Conservation (phyloP, 805 yeast species). For the Suhomyces pyralidae region DNA sequence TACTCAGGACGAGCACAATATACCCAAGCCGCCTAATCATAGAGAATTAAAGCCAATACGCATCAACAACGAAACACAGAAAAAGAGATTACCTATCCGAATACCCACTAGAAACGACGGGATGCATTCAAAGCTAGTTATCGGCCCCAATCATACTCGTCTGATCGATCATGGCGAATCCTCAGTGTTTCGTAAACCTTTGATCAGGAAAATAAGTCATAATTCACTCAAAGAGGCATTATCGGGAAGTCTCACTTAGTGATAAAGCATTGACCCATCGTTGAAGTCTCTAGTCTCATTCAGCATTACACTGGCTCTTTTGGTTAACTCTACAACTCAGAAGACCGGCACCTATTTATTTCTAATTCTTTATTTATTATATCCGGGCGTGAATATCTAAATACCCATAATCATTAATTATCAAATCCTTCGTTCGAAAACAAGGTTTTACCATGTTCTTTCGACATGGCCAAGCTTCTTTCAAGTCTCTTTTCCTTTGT, state of each 20-base stretch:
- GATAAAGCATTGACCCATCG: not conserved
- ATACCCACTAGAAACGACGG: slow-evolving; percentile 25
- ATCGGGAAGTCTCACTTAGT: slow-evolving; percentile 9
- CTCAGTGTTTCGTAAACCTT: slow-evolving; percentile 32
- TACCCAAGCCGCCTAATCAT: slow-evolving; percentile 10
- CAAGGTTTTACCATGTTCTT: slow-evolving; percentile 16
- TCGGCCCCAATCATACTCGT: slow-evolving; percentile 41
- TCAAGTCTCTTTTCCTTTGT: slow-evolving; percentile 26
- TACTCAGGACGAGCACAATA: not conserved
- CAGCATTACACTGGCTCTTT: not conserved
- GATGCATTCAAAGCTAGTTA: slow-evolving; percentile 38
- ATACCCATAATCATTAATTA: not conserved
- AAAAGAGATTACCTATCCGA: slow-evolving; percentile 31
- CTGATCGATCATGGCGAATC: slow-evolving; percentile 44
- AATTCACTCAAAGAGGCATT: slow-evolving; percentile 49
- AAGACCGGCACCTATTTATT: not conserved
- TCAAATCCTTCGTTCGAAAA: slow-evolving; percentile 22
- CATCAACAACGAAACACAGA: slow-evolving; percentile 24
- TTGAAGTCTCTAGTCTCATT: too few relatives aligned
- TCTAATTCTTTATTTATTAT: not conserved
- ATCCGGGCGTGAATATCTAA: not conserved
- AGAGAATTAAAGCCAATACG: slow-evolving; percentile 20
- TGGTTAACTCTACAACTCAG: not conserved
- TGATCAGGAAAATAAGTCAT: slow-evolving; percentile 42
- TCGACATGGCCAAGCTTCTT: slow-evolving; percentile 19